A percentile compares a stretch with the other conserved stretches of the same genome.
Conservation (phyloP, 768 basidiomycete genomes). For the Podaxis sp. region DNA sequence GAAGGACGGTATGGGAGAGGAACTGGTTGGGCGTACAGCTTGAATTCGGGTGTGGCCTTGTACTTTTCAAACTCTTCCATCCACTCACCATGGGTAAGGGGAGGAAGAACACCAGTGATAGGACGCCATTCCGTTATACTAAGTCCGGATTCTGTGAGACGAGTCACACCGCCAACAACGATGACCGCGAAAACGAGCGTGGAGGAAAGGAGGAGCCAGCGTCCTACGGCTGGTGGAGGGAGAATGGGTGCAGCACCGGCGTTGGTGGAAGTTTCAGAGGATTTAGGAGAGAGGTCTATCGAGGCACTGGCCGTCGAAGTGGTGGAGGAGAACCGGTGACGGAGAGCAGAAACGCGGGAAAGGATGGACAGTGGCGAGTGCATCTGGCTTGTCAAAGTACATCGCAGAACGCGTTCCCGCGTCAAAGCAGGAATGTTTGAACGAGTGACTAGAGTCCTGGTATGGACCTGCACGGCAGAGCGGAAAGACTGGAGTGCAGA, state of each 20-base stretch:
- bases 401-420: neutral
- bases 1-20: neutral
- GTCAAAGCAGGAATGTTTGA: neutral
- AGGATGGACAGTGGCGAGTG: neutral
- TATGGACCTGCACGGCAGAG: neutral
- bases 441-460: neutral
- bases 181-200: slow-evolving; percentile 89
- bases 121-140: slow-evolving; percentile 99
- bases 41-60: slow-evolving; percentile 92
- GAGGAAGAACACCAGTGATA: slow-evolving; percentile 86
- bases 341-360: slow-evolving; percentile 7
- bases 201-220: slow-evolving; percentile 86
- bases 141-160: slow-evolving; percentile 94
- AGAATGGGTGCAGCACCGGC: slow-evolving; percentile 48
- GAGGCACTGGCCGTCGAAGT: slow-evolving; percentile 11
- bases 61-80: slow-evolving; percentile 90
- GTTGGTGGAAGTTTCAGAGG: slow-evolving; percentile 15
- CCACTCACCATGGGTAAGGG: slow-evolving; percentile 78
- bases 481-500: neutral
- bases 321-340: slow-evolving; percentile 1
- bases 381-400: neutral
- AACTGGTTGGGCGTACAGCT: slow-evolving; percentile 60
- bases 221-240: slow-evolving; percentile 68
- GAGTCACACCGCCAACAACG: slow-evolving; percentile 94
- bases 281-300: slow-evolving; percentile 11